These are phyloP conservation scores for Syncephalastrum contaminatum DNA, from an alignment of 371 early-diverging fungal species.

Conservation along the genomic window DNA sequence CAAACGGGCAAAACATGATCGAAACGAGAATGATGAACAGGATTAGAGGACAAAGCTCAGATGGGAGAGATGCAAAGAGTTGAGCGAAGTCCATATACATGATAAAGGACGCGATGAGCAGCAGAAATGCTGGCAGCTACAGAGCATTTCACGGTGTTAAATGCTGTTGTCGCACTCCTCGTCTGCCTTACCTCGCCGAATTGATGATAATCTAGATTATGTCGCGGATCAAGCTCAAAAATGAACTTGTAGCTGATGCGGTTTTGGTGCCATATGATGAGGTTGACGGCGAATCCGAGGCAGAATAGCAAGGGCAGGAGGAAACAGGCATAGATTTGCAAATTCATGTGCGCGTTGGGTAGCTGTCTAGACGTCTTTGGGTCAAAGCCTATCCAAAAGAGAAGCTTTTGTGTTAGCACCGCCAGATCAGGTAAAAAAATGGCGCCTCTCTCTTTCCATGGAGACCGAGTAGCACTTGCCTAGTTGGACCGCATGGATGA, in stretches of 20 bases:
- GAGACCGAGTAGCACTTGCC: slow-evolving; percentile 1
- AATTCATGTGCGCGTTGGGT: slow-evolving; percentile 31
- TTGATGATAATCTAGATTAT: slow-evolving; percentile 70
- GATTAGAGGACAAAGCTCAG: slow-evolving; percentile 55
- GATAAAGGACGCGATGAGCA: slow-evolving; percentile 50
- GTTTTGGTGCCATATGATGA: slow-evolving; percentile 66
- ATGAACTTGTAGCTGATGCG: slow-evolving; percentile 87
- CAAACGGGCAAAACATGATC: slow-evolving; percentile 67
- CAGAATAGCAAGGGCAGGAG: slow-evolving; percentile 64
- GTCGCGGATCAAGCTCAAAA: slow-evolving; percentile 81
- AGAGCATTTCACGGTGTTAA: slow-evolving; percentile 1
- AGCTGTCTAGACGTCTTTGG: slow-evolving; percentile 26
- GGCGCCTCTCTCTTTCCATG: neutral
- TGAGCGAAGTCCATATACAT: slow-evolving; percentile 59
- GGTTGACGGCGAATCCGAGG: slow-evolving; percentile 67
- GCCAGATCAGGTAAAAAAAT: neutral
- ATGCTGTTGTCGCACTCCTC: neutral
- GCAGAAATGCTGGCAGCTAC: slow-evolving; percentile 66
- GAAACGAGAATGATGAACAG: slow-evolving; percentile 47
- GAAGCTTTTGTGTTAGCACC: neutral
- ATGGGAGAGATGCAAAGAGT: slow-evolving; percentile 42
- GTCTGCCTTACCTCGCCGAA: slow-evolving; percentile 58
- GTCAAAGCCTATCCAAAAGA: slow-evolving; percentile 17
- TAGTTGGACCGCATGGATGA: slow-evolving; percentile 31
- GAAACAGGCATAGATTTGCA: slow-evolving; percentile 73